Percentiles rank a stretch among this genome's conserved stretches.
phyloP scores from a whole-genome alignment of 73 alveolate genomes.

The Paramecium pentaurelia region DNA sequence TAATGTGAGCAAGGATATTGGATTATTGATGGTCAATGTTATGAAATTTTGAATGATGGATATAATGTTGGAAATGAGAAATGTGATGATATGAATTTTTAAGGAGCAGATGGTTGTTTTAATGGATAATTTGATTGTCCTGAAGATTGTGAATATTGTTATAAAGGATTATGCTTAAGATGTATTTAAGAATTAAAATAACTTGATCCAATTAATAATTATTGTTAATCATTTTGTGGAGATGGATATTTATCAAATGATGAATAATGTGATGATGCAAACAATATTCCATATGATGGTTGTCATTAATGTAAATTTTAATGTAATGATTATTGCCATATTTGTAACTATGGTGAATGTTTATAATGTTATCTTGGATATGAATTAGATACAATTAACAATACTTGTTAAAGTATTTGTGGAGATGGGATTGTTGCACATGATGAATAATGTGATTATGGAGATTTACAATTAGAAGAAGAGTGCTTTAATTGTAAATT shows the following conservation, averaged over 20 bases:
- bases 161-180: neutral
- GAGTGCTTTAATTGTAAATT: neutral
- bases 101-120: neutral
- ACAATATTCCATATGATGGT: neutral
- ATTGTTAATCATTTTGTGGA: neutral
- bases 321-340: neutral
- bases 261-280: neutral
- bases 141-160: neutral
- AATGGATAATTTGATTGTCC: neutral
- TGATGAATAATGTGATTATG: neutral
- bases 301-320: neutral
- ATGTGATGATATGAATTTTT: neutral
- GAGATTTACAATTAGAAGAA: neutral
- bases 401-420: neutral
- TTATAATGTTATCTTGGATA: neutral
- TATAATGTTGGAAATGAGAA: neutral
- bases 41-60: neutral
- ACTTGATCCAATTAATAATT: neutral
- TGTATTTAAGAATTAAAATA: neutral
- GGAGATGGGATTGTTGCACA: neutral
- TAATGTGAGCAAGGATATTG: neutral
- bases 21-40: neutral
- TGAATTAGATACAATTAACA: neutral
- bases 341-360: neutral
- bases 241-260: neutral